Evolutionary conservation across 2,329 filamentous ascomycete species (phyloP), one percentile per base, ranked within the genome.

Genomic region (Botrytis porri): DNA sequence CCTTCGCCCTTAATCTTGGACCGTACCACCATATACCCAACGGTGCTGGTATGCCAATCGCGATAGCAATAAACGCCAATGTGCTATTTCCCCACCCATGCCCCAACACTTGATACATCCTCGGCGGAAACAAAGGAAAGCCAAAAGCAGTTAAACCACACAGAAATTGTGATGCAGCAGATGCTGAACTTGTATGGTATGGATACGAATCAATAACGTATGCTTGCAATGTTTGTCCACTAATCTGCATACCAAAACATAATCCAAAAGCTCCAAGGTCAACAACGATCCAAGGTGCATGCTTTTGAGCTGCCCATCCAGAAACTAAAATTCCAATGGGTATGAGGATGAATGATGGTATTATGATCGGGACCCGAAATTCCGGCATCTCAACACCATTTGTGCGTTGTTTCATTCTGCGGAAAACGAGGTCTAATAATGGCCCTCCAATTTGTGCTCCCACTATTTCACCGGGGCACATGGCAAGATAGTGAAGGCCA

Each of bases 331-430:
- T 81, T 16, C 85, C 84, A 16, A 90, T 80, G 0, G 88, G 88
- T 0, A 89, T 70, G 2, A 90, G 73, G 0, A 91, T 61, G 0
- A 84, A 84, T 0, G 86, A 86, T 0, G 87, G 82, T 22, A 88
- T 77, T 80, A 89, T 86, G 0, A 90, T 81, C 0, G 89, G 89
- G 0, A 90, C 82, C 20, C 90, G 87, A 76, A 87, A 89, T 75
- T 93, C 90, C 0, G 90, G 90, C 82, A 32, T 88, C 85, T 77
- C 75, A 90, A 88, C 0, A 88, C 88, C 81, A 0, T 86, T 86
- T 81, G 72, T 37, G 25, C 72, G 71, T 22, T 57, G 43, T 20
- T 74, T 70, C 61, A 74, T 43, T 45, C 70, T 51, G 6, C 51
- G 41, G 48, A 70, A 79, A 5, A 76, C 29, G 41, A 69, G 67